Evolutionary conservation across 1,139 yeast species (phyloP).

Genomic region (Taiozyma sp.): DNA sequence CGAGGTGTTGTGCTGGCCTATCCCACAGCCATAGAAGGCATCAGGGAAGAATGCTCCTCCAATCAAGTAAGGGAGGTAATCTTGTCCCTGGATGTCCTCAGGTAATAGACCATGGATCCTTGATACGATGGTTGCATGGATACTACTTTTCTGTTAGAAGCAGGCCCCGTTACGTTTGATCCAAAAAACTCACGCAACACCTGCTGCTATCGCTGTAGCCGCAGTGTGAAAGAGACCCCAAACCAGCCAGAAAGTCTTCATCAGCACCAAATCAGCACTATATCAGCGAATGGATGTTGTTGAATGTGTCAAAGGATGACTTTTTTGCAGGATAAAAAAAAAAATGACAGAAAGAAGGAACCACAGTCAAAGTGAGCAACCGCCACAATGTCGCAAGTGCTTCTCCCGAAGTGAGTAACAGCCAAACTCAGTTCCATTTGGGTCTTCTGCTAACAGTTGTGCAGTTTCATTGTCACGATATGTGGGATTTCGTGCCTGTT

Average conservation of each 20-base stretch:
- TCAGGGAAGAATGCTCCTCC: slow-evolving; percentile 63
- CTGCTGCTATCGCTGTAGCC: slow-evolving; percentile 1
- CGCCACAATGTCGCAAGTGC: background rate
- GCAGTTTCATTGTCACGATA: slow-evolving; percentile 19
- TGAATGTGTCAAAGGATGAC: background rate
- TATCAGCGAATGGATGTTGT: background rate
- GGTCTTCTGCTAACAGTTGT: background rate
- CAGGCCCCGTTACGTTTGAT: background rate
- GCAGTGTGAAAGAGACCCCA: background rate
- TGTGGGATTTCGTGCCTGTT: slow-evolving; percentile 28
- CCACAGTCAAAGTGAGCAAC: slow-evolving; percentile 4
- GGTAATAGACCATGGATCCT: slow-evolving; percentile 23
- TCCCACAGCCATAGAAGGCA: slow-evolving; percentile 50
- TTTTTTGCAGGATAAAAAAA: background rate
- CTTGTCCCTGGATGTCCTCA: slow-evolving; percentile 11
- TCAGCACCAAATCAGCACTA: background rate
- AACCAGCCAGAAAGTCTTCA: background rate
- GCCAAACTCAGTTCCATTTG: background rate
- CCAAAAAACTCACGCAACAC: slow-evolving; percentile 9
- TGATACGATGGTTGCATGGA: slow-evolving; percentile 38
- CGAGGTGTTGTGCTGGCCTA: slow-evolving; percentile 37
- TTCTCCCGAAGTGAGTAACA: slow-evolving; percentile 3
- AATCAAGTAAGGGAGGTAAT: slow-evolving; percentile 24
- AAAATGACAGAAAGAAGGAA: background rate
- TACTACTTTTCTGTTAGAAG: slow-evolving; percentile 14